These are phyloP conservation scores for Nicotiana rustica DNA, from an alignment of 305 asterid species.

Conservation along the genomic window DNA sequence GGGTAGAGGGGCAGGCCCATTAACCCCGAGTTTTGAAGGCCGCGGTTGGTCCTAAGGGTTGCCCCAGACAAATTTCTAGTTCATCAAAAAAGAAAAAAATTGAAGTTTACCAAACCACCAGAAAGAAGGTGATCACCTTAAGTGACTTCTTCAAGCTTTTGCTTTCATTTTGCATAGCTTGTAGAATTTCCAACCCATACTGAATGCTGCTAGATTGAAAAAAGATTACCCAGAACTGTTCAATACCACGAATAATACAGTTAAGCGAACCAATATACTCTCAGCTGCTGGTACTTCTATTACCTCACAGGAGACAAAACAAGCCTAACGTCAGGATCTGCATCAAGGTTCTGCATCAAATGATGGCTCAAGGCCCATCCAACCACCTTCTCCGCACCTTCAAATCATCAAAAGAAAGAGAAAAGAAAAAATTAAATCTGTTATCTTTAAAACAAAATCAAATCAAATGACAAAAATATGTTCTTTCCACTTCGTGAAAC, in stretches of 20 bases:
- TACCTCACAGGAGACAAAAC: slow-evolving; percentile 69
- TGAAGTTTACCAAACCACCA: slow-evolving; percentile 16
- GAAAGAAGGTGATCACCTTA: slow-evolving; percentile 51
- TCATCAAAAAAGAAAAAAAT: no score
- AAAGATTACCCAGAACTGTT: slow-evolving; percentile 25
- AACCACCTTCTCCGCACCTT: slow-evolving; percentile 80
- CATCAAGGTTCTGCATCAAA: slow-evolving; percentile 59
- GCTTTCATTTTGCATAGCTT: slow-evolving; percentile 61
- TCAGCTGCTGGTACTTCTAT: slow-evolving; percentile 34
- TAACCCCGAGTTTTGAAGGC: no score
- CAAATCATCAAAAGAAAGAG: slow-evolving; percentile 42
- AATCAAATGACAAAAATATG: not conserved
- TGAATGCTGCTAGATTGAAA: slow-evolving; percentile 60
- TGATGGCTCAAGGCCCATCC: slow-evolving; percentile 83
- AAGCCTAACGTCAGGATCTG: slow-evolving; percentile 53
- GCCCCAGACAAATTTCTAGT: no score
- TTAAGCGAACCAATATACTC: slow-evolving; percentile 32
- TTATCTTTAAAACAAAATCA: not conserved
- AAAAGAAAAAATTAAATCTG: not conserved
- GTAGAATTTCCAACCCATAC: slow-evolving; percentile 64
- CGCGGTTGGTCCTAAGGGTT: no score
- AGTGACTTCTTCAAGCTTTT: slow-evolving; percentile 72
- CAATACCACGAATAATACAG: slow-evolving; percentile 34
- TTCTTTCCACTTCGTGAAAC: not conserved
- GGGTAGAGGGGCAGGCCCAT: no score